Conservation (phyloP, 2,329 filamentous ascomycete species). For the Chaetothyriales sp. region DNA sequence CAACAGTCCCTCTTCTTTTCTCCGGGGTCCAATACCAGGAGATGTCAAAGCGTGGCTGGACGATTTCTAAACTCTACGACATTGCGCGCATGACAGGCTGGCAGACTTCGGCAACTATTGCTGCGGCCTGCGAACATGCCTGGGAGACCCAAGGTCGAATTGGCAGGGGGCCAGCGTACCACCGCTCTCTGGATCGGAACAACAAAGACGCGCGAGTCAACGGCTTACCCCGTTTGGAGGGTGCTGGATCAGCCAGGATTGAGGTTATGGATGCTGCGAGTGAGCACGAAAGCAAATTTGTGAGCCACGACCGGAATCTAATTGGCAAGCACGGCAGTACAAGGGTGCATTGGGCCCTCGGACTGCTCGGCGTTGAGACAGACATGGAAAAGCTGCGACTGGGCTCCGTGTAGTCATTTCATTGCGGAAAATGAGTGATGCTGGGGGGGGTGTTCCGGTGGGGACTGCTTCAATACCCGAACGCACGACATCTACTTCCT, state of each 20-base stretch:
- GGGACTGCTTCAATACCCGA: too few species aligned
- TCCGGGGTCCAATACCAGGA: conserved; percentile 69
- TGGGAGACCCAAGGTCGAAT: conserved; percentile 48
- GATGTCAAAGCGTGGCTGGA: conserved; percentile 60
- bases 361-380: conserved; percentile 62
- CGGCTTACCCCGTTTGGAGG: conserved; percentile 1
- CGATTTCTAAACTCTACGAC: conserved; percentile 58
- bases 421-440: not conserved
- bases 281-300: conserved; percentile 18
- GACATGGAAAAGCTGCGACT: conserved; percentile 55
- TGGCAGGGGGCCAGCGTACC: conserved; percentile 64
- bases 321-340: conserved; percentile 51
- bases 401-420: conserved; percentile 13
- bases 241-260: not conserved
- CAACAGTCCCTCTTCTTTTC: conserved; percentile 71
- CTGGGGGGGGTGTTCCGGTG: not conserved
- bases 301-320: conserved; percentile 35
- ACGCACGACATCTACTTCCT: too few species aligned
- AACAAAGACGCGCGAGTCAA: conserved; percentile 14
- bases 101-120: conserved; percentile 70
- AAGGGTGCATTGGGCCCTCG: conserved; percentile 61
- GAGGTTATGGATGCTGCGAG: conserved; percentile 4
- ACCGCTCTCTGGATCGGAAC: conserved; percentile 26
- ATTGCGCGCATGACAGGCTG: conserved; percentile 73
- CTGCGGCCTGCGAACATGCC: conserved; percentile 65